A percentile compares a stretch with the other conserved stretches of the same genome.
Evolutionary conservation across 805 yeast genomes (phyloP).

Genomic region (Saccharomycopsis capsularis): DNA sequence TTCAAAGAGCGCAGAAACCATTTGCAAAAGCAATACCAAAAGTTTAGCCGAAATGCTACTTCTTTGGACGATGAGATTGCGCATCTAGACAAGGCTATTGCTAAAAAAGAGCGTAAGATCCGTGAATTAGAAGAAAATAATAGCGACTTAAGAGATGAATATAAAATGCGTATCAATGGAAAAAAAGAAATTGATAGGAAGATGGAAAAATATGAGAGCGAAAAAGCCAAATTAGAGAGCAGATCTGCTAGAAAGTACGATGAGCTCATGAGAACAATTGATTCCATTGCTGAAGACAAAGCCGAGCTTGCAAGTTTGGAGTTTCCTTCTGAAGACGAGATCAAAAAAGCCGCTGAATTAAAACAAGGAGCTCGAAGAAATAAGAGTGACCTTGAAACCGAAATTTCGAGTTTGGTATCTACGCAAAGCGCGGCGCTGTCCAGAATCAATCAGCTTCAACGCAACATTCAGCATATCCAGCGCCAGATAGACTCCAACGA

Average conservation of each 20-base stretch:
- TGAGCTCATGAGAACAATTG: constrained; percentile 23
- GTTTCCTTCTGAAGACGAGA: constrained; percentile 23
- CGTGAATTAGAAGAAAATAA: not conserved
- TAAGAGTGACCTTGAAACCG: constrained; percentile 26
- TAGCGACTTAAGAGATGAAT: not conserved
- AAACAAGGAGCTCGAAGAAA: constrained; percentile 25
- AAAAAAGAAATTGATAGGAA: constrained; percentile 16
- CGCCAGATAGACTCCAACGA: constrained; percentile 41
- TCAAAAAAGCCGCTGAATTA: constrained; percentile 22
- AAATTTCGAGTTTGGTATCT: constrained; percentile 32
- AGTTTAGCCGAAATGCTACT: constrained; percentile 19
- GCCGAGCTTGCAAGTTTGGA: constrained; percentile 24
- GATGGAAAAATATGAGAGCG: constrained; percentile 15
- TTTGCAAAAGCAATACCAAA: constrained; percentile 23
- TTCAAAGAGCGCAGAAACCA: constrained; percentile 26
- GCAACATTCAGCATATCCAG: constrained; percentile 30
- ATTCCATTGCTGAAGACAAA: constrained; percentile 26
- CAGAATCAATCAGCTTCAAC: constrained; percentile 26
- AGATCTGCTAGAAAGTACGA: constrained; percentile 23
- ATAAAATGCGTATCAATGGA: constrained; percentile 1
- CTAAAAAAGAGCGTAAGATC: constrained; percentile 2
- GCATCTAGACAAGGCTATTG: not conserved
- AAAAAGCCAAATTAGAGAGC: constrained; percentile 18
- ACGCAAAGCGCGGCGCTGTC: constrained; percentile 27
- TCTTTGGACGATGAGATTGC: constrained; percentile 7